These are phyloP conservation scores for Phaeotremella fagi DNA, from an alignment of 768 basidiomycete species.

Conservation along the genomic window DNA sequence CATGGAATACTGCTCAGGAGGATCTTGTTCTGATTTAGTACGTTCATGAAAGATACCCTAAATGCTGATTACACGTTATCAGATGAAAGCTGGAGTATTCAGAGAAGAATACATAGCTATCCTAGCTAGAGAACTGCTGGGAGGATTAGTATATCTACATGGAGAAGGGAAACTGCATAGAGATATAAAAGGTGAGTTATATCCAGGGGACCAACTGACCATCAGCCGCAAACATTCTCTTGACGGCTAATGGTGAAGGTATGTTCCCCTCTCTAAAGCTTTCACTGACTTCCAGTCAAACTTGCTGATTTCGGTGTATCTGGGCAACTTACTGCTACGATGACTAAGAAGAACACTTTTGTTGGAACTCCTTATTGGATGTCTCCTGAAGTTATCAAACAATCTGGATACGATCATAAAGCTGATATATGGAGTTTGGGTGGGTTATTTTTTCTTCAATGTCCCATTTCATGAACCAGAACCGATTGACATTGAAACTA, in stretches of 20 bases:
- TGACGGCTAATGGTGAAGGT: slow-evolving; percentile 79
- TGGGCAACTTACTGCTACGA: slow-evolving; percentile 67
- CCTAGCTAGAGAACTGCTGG: slow-evolving; percentile 83
- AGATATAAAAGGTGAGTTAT: slow-evolving; percentile 85
- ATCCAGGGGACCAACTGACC: not conserved
- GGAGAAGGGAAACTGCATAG: slow-evolving; percentile 93
- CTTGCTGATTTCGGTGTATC: slow-evolving; percentile 98
- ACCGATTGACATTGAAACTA: slow-evolving; percentile 1
- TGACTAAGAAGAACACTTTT: slow-evolving; percentile 76
- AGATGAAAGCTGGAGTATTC: slow-evolving; percentile 99
- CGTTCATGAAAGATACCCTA: slow-evolving; percentile 26
- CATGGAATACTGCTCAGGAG: slow-evolving; percentile 95
- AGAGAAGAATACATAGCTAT: slow-evolving; percentile 99
- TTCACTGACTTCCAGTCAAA: slow-evolving; percentile 59
- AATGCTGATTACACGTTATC: slow-evolving; percentile 1
- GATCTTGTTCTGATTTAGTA: slow-evolving; percentile 95
- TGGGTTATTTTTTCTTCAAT: slow-evolving; percentile 7
- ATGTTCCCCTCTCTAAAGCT: not conserved
- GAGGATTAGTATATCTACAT: slow-evolving; percentile 91
- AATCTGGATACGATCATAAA: slow-evolving; percentile 97
- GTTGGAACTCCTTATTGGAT: slow-evolving; percentile 99
- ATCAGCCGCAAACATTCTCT: slow-evolving; percentile 85
- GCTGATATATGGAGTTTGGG: slow-evolving; percentile 99
- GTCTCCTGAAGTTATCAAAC: slow-evolving; percentile 99
- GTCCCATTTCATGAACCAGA: not conserved